Evolutionary conservation across 2,329 filamentous ascomycete genomes (phyloP).

Genomic region (Pezizomycotina sp.): DNA sequence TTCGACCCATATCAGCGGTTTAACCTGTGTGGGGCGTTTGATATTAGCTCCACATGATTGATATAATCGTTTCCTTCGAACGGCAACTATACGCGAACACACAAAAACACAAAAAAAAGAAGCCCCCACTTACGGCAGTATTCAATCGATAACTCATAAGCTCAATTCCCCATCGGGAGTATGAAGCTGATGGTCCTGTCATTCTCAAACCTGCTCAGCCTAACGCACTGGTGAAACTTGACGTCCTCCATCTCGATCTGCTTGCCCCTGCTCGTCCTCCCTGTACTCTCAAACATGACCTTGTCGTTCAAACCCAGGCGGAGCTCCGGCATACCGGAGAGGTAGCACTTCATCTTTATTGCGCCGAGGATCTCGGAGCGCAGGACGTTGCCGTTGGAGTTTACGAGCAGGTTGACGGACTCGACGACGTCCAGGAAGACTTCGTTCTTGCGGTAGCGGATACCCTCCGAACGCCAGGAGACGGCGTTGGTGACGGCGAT

Average conservation of each 20-base stretch:
- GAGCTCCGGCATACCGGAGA: constrained; percentile 94
- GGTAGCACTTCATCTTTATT: constrained; percentile 99
- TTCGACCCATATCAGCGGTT: constrained; percentile 97
- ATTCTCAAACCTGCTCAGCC: constrained; percentile 91
- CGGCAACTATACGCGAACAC: no score
- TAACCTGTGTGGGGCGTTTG: constrained; percentile 39
- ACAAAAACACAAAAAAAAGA: neutral
- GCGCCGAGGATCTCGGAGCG: constrained; percentile 92
- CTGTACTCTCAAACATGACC: constrained; percentile 98
- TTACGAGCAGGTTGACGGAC: constrained; percentile 87
- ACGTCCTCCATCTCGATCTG: constrained; percentile 99
- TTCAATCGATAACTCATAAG: constrained; percentile 98
- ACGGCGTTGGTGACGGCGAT: constrained; percentile 98
- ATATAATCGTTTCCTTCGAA: no score
- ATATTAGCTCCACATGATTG: neutral
- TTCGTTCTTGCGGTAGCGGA: constrained; percentile 97
- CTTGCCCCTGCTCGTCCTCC: constrained; percentile 82
- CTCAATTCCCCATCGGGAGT: constrained; percentile 95
- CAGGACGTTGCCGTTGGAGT: constrained; percentile 82
- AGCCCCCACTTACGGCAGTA: no score
- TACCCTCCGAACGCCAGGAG: constrained; percentile 93
- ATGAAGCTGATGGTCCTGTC: constrained; percentile 98
- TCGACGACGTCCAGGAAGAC: constrained; percentile 97
- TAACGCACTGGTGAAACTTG: constrained; percentile 97
- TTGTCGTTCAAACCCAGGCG: constrained; percentile 94